Base-by-base conservation (phyloP, 352 stramenopile genomes). In the Globisporangium iwayamae region DNA sequence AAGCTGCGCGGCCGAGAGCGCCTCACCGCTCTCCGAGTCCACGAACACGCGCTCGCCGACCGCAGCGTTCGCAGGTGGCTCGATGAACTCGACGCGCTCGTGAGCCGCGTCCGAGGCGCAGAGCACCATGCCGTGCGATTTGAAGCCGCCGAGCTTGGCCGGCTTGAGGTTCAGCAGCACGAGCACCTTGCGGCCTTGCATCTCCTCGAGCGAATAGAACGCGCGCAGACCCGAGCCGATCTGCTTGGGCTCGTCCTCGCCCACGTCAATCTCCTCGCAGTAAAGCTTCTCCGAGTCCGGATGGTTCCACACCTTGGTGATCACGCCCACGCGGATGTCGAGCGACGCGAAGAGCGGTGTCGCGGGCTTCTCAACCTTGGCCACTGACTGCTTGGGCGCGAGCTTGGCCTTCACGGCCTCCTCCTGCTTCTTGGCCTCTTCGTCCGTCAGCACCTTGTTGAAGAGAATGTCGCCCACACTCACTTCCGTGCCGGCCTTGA, bases 191-290 rank as follows among this genome's bases (percentile, higher is more conserved):
- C 94, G 87, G 47, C 89, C 94, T 71, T 98, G 78, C 80, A 99
- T 94, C 52, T 99, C 89, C 62, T 98, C 93, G 14, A 93, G 65
- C 53, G 95, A 93, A 78, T 99, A 98, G 81, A 99, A 98, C 51
- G 85, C 74, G 55, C 94, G 81, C 59, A 99, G 75, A 25, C 97
- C 98, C 36, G 94, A 99, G 28, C 87, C 96, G 63, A 99, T 98
- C 63, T 89, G 83, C 64, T 98, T 94, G 25, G 97, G 95, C 62
- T 87, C 82, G 10, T 91, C 85, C 63, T 96, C 96, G 22, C 97
- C 98, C 34, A 99, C 81, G 73, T 99, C 96, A 51, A 99, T 99
- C 78, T 99, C 97, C 78, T 99, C 97, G 69, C 97, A 99, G 73
- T 95, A 99, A 1, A 99, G 84, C 72, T 98, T 99, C 47, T 96